These are phyloP conservation scores for Cavenderia fasciculata DNA, from an alignment of 78 protist genomes.

Conservation along the genomic window DNA sequence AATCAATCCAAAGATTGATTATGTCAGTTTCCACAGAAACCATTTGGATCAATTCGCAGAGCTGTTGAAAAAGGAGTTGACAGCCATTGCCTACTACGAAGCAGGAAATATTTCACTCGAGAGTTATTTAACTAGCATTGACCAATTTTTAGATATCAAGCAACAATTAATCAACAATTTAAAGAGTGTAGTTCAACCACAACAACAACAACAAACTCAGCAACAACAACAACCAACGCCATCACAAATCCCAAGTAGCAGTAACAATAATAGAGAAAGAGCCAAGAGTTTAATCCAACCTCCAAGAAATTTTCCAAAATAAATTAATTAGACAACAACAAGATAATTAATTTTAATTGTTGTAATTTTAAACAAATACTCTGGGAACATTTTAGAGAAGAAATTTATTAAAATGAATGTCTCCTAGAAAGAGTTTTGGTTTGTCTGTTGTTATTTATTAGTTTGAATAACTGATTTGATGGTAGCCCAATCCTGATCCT, in stretches of 20 bases:
- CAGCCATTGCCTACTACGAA: constrained; percentile 43
- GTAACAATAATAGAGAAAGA: constrained; percentile 21
- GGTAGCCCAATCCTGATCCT: constrained; percentile 4
- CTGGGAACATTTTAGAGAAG: too few relatives aligned
- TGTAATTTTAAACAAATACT: too few relatives aligned
- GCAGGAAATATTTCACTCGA: constrained; percentile 28
- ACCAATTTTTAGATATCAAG: constrained; percentile 30
- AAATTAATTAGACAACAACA: too few relatives aligned
- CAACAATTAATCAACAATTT: constrained; percentile 47
- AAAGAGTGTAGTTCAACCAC: constrained; percentile 23
- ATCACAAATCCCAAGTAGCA: background rate
- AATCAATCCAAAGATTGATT: constrained; percentile 13
- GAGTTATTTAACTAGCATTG: constrained; percentile 1
- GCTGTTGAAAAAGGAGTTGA: constrained; percentile 40
- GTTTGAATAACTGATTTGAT: too few relatives aligned
- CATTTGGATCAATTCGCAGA: constrained; percentile 68
- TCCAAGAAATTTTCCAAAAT: constrained; percentile 25
- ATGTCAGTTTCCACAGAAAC: constrained; percentile 26
- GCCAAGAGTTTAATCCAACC: constrained; percentile 36
- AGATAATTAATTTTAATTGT: too few relatives aligned
- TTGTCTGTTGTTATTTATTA: too few relatives aligned
- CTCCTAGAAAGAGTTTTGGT: too few relatives aligned
- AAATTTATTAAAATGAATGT: too few relatives aligned
- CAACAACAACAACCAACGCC: background rate
- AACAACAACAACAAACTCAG: constrained; percentile 20